phyloP scores from a whole-genome alignment of 2,329 filamentous ascomycete species.

The Talaromyces sp. region DNA sequence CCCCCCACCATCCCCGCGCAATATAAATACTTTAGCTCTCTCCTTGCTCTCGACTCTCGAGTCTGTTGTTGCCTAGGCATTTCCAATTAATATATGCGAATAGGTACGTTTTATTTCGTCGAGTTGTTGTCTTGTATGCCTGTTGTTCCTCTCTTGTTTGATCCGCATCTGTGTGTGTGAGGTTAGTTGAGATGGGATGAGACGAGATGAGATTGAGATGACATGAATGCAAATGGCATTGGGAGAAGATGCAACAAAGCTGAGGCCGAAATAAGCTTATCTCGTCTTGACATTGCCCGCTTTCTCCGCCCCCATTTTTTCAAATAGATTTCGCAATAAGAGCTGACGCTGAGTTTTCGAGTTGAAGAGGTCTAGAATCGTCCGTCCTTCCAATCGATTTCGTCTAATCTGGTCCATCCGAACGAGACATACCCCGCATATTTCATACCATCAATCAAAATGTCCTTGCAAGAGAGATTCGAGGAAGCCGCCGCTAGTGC shows the following conservation, averaged over 20 bases:
- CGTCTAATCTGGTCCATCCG: no score
- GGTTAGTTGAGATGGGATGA: not conserved
- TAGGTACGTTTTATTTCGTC: not conserved
- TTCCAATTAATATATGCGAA: not conserved
- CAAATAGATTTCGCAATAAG: not conserved
- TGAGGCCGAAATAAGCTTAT: not conserved
- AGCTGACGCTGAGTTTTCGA: not conserved
- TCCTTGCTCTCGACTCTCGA: not conserved
- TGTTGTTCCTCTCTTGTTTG: not conserved
- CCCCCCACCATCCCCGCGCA: not conserved
- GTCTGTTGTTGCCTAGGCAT: not conserved
- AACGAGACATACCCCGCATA: no score
- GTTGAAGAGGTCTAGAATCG: no score
- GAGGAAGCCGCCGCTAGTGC: not conserved
- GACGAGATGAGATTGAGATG: not conserved
- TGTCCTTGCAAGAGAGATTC: slow-evolving; percentile 5
- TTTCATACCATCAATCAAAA: no score
- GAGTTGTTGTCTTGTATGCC: not conserved
- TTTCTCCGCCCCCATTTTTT: not conserved
- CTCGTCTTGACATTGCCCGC: not conserved
- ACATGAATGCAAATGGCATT: no score
- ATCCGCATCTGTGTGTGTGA: not conserved
- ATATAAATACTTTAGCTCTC: not conserved
- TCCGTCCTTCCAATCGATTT: no score
- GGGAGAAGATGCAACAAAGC: not conserved